Base-by-base conservation (phyloP, 441 rosid genomes). In the Adansonia grandidieri region DNA sequence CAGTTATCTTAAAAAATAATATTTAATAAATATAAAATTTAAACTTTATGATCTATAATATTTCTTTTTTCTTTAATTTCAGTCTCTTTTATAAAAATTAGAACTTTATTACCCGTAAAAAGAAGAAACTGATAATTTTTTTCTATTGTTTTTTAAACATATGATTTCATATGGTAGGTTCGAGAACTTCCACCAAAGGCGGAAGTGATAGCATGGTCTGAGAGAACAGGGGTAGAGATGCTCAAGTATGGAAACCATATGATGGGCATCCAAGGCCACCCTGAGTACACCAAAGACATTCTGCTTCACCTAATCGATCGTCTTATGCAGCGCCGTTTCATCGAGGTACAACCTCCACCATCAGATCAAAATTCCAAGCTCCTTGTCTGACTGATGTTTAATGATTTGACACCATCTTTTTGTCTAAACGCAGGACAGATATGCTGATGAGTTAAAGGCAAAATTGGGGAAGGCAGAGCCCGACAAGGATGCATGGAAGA, bases 221-320 rank as follows among this genome's bases (percentile, higher is more conserved):
- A 81, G 14, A 84, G 83, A 76, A 90, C 96, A 0, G 89, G 88
- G 42, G 78, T 92, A 1, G 96, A 92, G 84, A 89, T 90, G 88
- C 89, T 90, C 53, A 82, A 22, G 74, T 89, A 68, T 65, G 93
- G 88, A 22, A 85, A 87, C 32, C 92, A 92, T 78, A 79, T 90
- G 53, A 82, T 92, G 96, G 96, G 96, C 47, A 87, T 92, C 65
- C 96, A 92, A 76, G 96, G 96, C 44, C 97, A 92, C 78, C 94
- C 94, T 0, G 97, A 92, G 79, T 90, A 89, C 85, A 89, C 80
- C 15, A 83, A 75, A 20, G 93, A 90, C 88, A 90, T 92, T 15
- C 88, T 92, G 53, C 71, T 80, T 63, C 87, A 87, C 79, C 74
- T 92, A 45, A 74, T 89, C 2, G 91, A 88, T 40, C 87, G 91